Base-by-base conservation (phyloP, 129 eudicot species). In the Apium graveolens region DNA sequence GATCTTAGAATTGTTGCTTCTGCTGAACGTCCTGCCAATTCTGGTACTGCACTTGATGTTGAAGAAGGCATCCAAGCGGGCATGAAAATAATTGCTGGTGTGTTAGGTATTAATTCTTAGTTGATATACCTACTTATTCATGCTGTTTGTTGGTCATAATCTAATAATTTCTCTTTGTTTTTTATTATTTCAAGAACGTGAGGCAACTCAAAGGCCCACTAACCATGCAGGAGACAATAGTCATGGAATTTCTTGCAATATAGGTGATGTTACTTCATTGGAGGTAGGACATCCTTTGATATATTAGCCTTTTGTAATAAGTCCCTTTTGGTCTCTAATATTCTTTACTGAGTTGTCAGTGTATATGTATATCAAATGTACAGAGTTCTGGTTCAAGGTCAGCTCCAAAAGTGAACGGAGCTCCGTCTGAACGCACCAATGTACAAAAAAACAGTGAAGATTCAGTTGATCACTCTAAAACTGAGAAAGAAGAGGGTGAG, bases 401-500 rank as follows among this genome's bases (percentile, higher is more conserved):
- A 20, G 31, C 82, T 77, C 77, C 90, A 44, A 75, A 75, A 79
- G 78, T 83, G 53, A 88, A 90, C 65, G 96, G 93, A 81, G 84
- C 72, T 79, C 79, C 51, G 57, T 57, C 57, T 11, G 77, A 87
- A 74, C 81, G 83, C 70, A 57, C n/a, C 77, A 44, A 27, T 29
- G 0, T 74, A 39, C 77, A 70, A 31, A 77, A 80, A 84, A 80
- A 71, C 79, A 84, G 70, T 37, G 85, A 83, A 73, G 89, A 57
- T 55, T 73, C 83, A 32, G 82, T 76, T 57, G 90, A 85, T 66
- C 88, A 85, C 31, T 76, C 88, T 75, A 92, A 95, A 85, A 83
- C 39, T 81, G 99, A 95, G 90, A 95, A 92, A 88, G 99, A 95
- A 86, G 99, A 95, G 85, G 99, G 99, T 42, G 99, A 95, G 85